phyloP scores from a whole-genome alignment of 345 rosid genomes.

The Chamaenerion angustifolium region DNA sequence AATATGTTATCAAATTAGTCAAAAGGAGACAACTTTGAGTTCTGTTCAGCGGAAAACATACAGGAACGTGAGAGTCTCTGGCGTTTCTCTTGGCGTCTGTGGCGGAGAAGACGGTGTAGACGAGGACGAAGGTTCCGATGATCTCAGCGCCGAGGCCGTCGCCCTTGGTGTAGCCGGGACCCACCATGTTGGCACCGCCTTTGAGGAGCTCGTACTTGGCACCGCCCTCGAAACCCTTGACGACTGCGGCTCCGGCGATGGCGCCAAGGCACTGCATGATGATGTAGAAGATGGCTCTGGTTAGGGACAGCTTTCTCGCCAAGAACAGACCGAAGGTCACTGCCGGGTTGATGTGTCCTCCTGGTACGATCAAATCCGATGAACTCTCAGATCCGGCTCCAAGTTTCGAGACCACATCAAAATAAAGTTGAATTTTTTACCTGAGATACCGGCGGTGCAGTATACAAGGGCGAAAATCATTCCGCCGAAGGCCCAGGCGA shows the following conservation, averaged over 20 bases:
- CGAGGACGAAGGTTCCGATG: conserved; percentile 14
- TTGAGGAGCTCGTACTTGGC: conserved; percentile 8
- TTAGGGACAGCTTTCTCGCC: conserved; percentile 22
- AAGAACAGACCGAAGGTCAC: conserved; percentile 21
- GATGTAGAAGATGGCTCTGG: conserved; percentile 21
- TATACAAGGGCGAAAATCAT: conserved; percentile 19
- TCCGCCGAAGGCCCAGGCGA: conserved; percentile 20
- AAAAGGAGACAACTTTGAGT: not conserved
- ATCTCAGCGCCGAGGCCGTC: conserved; percentile 19
- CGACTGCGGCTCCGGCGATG: conserved; percentile 20
- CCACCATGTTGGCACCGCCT: conserved; percentile 19
- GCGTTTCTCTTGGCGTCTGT: conserved; percentile 33
- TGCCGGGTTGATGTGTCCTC: conserved; percentile 24
- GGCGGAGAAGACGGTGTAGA: conserved; percentile 35
- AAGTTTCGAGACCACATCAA: not conserved
- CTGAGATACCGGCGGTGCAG: conserved; percentile 20
- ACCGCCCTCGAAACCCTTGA: conserved; percentile 18
- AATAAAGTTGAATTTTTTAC: not conserved
- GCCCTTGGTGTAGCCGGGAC: conserved; percentile 17
- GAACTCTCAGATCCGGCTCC: not conserved
- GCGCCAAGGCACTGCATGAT: conserved; percentile 20
- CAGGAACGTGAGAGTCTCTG: conserved; percentile 25
- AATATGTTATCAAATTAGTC: not conserved
- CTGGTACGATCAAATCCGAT: conserved; percentile 4
- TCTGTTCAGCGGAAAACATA: conserved; percentile 1